Conservation (phyloP, 768 basidiomycete species). For the Kwoniella heveanensis region DNA sequence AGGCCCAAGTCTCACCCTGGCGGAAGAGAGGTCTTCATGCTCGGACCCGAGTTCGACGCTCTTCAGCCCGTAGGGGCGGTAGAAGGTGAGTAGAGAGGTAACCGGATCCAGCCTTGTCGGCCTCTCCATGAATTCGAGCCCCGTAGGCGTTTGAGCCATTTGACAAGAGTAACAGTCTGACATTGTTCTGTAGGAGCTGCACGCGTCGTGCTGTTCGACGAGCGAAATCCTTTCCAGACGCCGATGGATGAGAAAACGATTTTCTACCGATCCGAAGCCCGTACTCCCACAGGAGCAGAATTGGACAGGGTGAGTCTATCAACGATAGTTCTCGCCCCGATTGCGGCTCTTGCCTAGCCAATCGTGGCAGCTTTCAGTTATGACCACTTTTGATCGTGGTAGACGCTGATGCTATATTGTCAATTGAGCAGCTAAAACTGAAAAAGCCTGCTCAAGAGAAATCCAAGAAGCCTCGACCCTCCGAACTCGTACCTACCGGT, state of each 20-base stretch:
- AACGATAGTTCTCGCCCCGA: too few relatives aligned
- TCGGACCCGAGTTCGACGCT: conserved; percentile 18
- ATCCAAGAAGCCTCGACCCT: conserved; percentile 1
- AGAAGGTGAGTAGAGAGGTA: conserved; percentile 15
- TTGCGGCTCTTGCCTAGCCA: too few relatives aligned
- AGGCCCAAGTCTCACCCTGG: conserved; percentile 11
- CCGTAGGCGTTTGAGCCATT: too few relatives aligned
- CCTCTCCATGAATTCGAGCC: too few relatives aligned
- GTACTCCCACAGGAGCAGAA: conserved; percentile 8
- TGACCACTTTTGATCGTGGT: too few relatives aligned
- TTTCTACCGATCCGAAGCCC: conserved; percentile 23
- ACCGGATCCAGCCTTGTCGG: background rate
- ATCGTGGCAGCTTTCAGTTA: too few relatives aligned
- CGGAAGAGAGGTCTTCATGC: conserved; percentile 20
- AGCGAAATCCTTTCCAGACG: conserved; percentile 27
- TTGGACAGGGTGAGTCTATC: background rate
- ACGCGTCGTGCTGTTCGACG: conserved; percentile 26
- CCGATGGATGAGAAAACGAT: conserved; percentile 11
- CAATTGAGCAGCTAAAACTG: background rate
- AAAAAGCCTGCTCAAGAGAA: background rate
- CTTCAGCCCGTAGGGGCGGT: conserved; percentile 28
- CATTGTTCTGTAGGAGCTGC: conserved; percentile 25
- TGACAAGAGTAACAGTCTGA: too few relatives aligned
- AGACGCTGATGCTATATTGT: too few relatives aligned
- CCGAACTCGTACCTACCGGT: background rate